Evolutionary conservation across 2,329 filamentous ascomycete genomes (phyloP).

Genomic region (Epichloe brachyelytri): DNA sequence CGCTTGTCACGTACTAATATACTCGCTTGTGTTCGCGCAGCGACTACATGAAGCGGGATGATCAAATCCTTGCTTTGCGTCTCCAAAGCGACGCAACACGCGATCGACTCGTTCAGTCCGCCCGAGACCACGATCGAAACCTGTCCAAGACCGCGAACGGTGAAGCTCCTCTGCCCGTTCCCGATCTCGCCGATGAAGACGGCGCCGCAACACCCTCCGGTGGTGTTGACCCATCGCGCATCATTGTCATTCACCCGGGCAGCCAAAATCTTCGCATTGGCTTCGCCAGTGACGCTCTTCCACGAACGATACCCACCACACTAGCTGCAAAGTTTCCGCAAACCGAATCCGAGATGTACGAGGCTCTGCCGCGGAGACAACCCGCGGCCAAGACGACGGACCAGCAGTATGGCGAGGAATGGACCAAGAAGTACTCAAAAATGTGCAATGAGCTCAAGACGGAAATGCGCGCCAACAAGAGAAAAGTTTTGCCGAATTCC

Average conservation of each 20-base stretch:
- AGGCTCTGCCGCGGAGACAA: slow-evolving; percentile 62
- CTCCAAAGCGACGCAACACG: slow-evolving; percentile 78
- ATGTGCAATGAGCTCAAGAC: slow-evolving; percentile 80
- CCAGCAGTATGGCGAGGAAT: slow-evolving; percentile 79
- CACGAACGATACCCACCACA: slow-evolving; percentile 87
- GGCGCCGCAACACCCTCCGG: slow-evolving; percentile 41
- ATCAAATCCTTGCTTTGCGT: slow-evolving; percentile 82
- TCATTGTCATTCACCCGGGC: slow-evolving; percentile 89
- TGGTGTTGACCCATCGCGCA: slow-evolving; percentile 66
- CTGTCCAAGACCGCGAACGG: slow-evolving; percentile 62
- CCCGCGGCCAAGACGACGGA: slow-evolving; percentile 51
- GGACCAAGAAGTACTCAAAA: slow-evolving; percentile 59
- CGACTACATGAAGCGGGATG: slow-evolving; percentile 96
- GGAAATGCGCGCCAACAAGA: slow-evolving; percentile 87
- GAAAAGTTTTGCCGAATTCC: slow-evolving; percentile 90
- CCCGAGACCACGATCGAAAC: slow-evolving; percentile 77
- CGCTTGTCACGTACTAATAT: neutral
- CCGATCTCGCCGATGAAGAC: slow-evolving; percentile 46
- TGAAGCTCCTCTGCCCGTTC: slow-evolving; percentile 47
- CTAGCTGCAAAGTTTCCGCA: slow-evolving; percentile 67
- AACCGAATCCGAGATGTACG: slow-evolving; percentile 74
- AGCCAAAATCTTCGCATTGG: slow-evolving; percentile 93
- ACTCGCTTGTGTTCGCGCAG: slow-evolving; percentile 30
- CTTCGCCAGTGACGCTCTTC: slow-evolving; percentile 87
- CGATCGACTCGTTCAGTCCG: slow-evolving; percentile 71